Evolutionary conservation across 2,329 filamentous ascomycete species (phyloP), one percentile per base, ranked within the genome.

Genomic region (Tolypocladium inflatum): DNA sequence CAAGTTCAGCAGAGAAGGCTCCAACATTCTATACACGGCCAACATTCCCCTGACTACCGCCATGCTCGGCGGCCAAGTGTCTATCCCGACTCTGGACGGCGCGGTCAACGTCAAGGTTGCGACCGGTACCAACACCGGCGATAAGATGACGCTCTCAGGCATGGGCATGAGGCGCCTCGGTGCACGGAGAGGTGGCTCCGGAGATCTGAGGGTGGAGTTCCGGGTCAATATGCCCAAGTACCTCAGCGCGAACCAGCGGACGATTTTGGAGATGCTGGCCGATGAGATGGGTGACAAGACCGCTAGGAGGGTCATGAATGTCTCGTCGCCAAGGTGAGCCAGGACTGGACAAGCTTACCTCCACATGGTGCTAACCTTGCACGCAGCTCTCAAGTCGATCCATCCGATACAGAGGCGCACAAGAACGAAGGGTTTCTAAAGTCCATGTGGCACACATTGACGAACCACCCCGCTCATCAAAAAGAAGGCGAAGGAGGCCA

Each of bases 181-280:
- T 61, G 80, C 82, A 21, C 82, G 90, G 54, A 81, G 86, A 58
- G 83, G 80, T 38, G 81, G 80, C 43, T 83, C 81, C 37, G 94
- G 94, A 63, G 94, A 99, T 69, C 76, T 99, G 60, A 88, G 85
- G 70, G 91, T 99, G 8, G 93, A 99, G 72, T 99, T 96, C 81
- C 91, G 91, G 72, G 90, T 99, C 52, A 78, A 83, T 57, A 96
- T 97, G 90, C 94, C 94, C 52, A 97, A 96, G 76, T 97, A 93
- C 68, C 80, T 99, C 63, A 91, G 83, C 57, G 83, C 88, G 52
- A 97, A 96, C 75, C 92, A 99, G 77, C 83, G 94, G 57, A 95
- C 90, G 1, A 89, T 99, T 59, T 76, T 96, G 51, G 94, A 99
- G 77, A 93, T 97, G 84, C 83, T 99, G 63, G 94, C 94, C 8